phyloP scores from a whole-genome alignment of 2,329 filamentous ascomycete species.

The Amylocarpus encephaloides region DNA sequence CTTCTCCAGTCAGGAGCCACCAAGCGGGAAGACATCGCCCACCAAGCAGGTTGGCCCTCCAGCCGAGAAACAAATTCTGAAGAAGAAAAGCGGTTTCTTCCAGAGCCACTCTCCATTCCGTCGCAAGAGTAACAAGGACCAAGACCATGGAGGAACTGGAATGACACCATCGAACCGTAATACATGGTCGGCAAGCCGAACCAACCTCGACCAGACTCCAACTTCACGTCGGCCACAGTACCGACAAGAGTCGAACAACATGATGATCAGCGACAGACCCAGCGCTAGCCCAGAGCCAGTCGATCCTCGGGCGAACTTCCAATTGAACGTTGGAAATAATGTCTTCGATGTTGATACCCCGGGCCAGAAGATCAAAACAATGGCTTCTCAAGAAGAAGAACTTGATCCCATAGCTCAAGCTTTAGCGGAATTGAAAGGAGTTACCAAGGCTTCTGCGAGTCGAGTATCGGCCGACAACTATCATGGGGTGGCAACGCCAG shows the following conservation, averaged over 20 bases:
- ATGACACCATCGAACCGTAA: conserved; percentile 43
- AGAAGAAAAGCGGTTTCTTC: conserved; percentile 79
- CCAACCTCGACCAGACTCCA: conserved; percentile 19
- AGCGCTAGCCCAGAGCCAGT: conserved; percentile 74
- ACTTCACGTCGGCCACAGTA: conserved; percentile 37
- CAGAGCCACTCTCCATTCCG: conserved; percentile 89
- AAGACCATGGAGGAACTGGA: conserved; percentile 45
- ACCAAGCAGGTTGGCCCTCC: conserved; percentile 52
- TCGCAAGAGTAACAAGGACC: conserved; percentile 78
- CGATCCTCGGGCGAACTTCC: conserved; percentile 86
- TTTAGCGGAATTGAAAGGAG: conserved; percentile 84
- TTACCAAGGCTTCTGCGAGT: conserved; percentile 70
- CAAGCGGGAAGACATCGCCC: conserved; percentile 68
- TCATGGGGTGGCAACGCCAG: conserved; percentile 84
- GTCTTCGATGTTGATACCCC: conserved; percentile 87
- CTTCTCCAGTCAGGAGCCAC: conserved; percentile 76
- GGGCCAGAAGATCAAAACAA: conserved; percentile 48
- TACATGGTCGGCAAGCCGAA: conserved; percentile 46
- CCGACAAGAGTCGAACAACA: conserved; percentile 31
- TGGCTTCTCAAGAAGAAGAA: conserved; percentile 48
- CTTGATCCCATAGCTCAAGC: conserved; percentile 86
- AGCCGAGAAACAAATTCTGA: conserved; percentile 58
- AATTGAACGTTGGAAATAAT: conserved; percentile 91
- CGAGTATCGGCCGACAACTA: conserved; percentile 95
- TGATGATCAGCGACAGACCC: conserved; percentile 35